A percentile compares a stretch with the other conserved stretches of the same genome.
Conservation (phyloP, 176 grass and related monocot species). For the Stipa capillata region DNA sequence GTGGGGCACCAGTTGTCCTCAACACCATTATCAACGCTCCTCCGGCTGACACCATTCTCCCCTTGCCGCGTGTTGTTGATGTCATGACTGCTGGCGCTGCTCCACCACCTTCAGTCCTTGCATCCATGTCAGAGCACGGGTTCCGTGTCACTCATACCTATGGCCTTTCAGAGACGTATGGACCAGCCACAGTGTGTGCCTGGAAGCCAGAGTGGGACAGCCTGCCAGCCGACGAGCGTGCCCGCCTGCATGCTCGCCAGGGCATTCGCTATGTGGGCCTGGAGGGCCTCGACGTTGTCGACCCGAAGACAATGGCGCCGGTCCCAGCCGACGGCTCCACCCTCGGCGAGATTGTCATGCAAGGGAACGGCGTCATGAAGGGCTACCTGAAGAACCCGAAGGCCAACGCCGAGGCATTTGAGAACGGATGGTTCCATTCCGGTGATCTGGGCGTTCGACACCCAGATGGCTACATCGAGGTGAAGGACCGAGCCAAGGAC, state of each 20-base stretch:
- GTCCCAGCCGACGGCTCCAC: conserved; percentile 66
- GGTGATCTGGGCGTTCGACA: conserved; percentile 81
- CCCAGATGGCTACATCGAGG: conserved; percentile 74
- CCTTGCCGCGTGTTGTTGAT: conserved; percentile 53
- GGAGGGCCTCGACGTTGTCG: conserved; percentile 65
- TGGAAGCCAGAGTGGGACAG: conserved; percentile 97
- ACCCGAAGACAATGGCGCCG: conserved; percentile 63
- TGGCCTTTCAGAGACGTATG: conserved; percentile 83
- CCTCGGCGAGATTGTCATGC: conserved; percentile 88
- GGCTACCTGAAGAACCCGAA: conserved; percentile 80
- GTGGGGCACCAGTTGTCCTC: conserved; percentile 82
- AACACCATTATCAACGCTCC: conserved; percentile 84
- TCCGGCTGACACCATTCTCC: conserved; percentile 63
- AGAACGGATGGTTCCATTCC: conserved; percentile 88
- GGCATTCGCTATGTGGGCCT: conserved; percentile 75
- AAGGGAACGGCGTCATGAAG: conserved; percentile 88
- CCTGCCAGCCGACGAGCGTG: conserved; percentile 47
- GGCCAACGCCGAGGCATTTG: conserved; percentile 77
- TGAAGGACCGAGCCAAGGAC: conserved; percentile 95
- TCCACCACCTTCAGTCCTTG: conserved; percentile 73
- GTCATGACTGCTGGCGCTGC: conserved; percentile 93
- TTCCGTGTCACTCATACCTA: conserved; percentile 91
- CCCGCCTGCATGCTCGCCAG: conserved; percentile 72
- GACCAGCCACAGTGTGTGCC: conserved; percentile 72
- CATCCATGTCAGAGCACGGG: conserved; percentile 66